Evolutionary conservation across 1,284 basidiomycete species (phyloP).

Genomic region (Fomes fomentarius): DNA sequence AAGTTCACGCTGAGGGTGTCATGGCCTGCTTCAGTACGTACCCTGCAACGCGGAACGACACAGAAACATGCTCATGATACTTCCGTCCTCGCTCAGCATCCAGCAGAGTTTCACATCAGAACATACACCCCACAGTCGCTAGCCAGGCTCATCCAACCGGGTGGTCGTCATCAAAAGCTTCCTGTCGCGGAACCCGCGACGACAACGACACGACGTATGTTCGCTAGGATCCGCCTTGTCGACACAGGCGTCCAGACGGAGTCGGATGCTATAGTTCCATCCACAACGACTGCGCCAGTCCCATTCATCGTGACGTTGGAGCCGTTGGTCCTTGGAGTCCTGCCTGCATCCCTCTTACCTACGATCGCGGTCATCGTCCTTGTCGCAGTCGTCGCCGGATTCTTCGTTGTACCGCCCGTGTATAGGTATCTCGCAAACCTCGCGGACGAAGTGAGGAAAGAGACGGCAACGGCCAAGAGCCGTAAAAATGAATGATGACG

Average conservation of each 20-base stretch:
- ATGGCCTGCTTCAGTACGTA: conserved; percentile 69
- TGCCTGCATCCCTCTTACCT: conserved; percentile 59
- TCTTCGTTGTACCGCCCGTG: conserved; percentile 23
- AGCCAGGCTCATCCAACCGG: not conserved
- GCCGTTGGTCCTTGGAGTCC: conserved; percentile 56
- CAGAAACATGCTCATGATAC: not conserved
- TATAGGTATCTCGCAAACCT: conserved; percentile 12
- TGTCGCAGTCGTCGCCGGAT: conserved; percentile 14
- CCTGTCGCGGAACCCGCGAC: not conserved
- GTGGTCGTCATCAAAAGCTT: too few species aligned
- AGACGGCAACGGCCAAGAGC: not conserved
- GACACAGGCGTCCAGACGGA: conserved; percentile 52
- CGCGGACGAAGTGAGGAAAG: conserved; percentile 19
- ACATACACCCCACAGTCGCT: conserved; percentile 17
- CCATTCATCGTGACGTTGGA: conserved; percentile 59
- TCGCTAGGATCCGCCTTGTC: conserved; percentile 56
- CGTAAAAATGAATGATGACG: not conserved
- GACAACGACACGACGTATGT: conserved; percentile 44
- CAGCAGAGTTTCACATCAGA: conserved; percentile 32
- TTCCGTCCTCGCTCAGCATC: conserved; percentile 28
- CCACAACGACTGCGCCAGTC: conserved; percentile 38
- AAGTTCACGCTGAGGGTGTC: conserved; percentile 66
- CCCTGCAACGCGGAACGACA: not conserved
- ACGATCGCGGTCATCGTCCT: conserved; percentile 22
- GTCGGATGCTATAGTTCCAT: not conserved